Conservation (phyloP, 345 rosid species). For the Stellera chamaejasme region DNA sequence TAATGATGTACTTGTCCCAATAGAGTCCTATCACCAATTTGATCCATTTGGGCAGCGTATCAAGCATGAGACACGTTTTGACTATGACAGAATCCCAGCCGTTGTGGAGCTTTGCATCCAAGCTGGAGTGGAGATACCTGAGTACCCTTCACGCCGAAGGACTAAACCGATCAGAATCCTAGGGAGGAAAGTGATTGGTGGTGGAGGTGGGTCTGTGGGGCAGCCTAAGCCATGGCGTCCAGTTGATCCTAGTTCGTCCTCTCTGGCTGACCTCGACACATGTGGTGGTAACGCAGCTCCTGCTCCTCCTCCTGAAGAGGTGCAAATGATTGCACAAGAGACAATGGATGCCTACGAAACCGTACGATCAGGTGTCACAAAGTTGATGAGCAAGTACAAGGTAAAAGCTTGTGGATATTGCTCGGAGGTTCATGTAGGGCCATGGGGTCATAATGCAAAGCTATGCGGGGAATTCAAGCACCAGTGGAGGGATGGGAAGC, state of each 20-base stretch:
- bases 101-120: slow-evolving; percentile 86
- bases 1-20: slow-evolving; percentile 59
- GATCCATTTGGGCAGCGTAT: slow-evolving; percentile 80
- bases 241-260: slow-evolving; percentile 31
- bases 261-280: slow-evolving; percentile 64
- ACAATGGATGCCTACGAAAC: slow-evolving; percentile 64
- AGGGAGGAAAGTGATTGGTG: slow-evolving; percentile 58
- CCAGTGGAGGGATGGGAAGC: slow-evolving; percentile 97
- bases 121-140: slow-evolving; percentile 77
- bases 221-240: slow-evolving; percentile 46
- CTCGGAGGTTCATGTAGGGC: slow-evolving; percentile 87
- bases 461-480: slow-evolving; percentile 90
- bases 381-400: slow-evolving; percentile 57
- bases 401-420: slow-evolving; percentile 97
- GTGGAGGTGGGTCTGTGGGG: slow-evolving; percentile 49
- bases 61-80: slow-evolving; percentile 71
- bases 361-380: slow-evolving; percentile 56
- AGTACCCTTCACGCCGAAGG: slow-evolving; percentile 78
- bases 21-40: slow-evolving; percentile 83
- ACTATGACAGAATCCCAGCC: slow-evolving; percentile 80
- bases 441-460: slow-evolving; percentile 90
- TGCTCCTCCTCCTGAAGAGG: slow-evolving; percentile 41
- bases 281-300: slow-evolving; percentile 40
- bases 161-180: slow-evolving; percentile 64
- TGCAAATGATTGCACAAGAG: slow-evolving; percentile 67